Evolutionary conservation across 306 rosid genomes (phyloP), one percentile per base, ranked within the genome.

Genomic region (Trifolium pratense): DNA sequence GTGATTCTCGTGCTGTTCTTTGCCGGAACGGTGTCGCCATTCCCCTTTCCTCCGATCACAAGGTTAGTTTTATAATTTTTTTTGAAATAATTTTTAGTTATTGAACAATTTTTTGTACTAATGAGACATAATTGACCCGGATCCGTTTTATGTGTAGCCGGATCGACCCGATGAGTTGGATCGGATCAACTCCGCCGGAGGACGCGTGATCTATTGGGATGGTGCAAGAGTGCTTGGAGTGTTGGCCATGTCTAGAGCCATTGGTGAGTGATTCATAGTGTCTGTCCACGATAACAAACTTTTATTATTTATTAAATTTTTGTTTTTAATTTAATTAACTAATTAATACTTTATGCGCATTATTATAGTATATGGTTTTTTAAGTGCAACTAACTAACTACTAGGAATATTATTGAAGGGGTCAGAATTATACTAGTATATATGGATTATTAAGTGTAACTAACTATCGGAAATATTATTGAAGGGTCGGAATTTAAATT

Each of bases 1-100:
- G 99, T 11, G 97, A 94, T 23, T 94, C 99, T 1, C 96, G 99
- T 3, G 97, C 97, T 0, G 92, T 94, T 0, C 99, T 94, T 34
- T 90, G 87, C 78, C 91, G 96, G 0, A 78, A 55, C 31, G 92
- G 93, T 48, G 76, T 73, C 18, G 90, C 88, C 5, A 17, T 91
- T n/a, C 97, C 97, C 0, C 92, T 94, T 6, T 94, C 99, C 57
- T 79, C 82, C 42, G 97, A 94, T 70, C 99, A 94, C 70, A 94
- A 94, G 91, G 99, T 89, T 67, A 5, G 66, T 61, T 6, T 17
- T 51, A 1, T 26, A 3, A 46, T n/a, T 26, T 58, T 6, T 15
- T 12, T 21, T 21, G 2, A 1, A 21, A 21, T 6, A 2, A 4
- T 11, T 36, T 12, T 66, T 57, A 43, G 59, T 0, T 53, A 52